Conservation (phyloP, 1,284 basidiomycete species). For the Melampsora occidentalis region DNA sequence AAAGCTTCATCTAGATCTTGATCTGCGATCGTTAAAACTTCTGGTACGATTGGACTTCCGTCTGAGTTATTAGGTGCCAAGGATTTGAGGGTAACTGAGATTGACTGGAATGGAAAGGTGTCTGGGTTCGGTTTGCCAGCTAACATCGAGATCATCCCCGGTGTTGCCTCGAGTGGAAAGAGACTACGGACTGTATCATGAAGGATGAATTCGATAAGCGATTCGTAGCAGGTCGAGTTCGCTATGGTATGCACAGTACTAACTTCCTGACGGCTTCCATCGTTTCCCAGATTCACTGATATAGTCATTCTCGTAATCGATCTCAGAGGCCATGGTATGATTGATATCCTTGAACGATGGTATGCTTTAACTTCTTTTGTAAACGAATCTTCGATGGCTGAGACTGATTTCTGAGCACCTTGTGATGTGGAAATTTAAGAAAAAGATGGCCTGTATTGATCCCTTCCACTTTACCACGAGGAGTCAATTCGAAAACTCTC, state of each 20-base stretch:
- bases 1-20: slow-evolving; percentile 49
- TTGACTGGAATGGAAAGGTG: slow-evolving; percentile 80
- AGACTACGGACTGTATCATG: slow-evolving; percentile 61
- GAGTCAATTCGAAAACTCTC: too few species aligned
- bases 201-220: neutral
- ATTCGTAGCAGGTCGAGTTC: too few species aligned
- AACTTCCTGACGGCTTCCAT: slow-evolving; percentile 43
- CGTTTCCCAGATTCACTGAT: slow-evolving; percentile 31
- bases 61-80: neutral
- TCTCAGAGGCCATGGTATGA: neutral
- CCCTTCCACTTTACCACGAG: too few species aligned
- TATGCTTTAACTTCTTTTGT: too few species aligned
- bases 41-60: neutral
- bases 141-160: slow-evolving; percentile 78
- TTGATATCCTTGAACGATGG: neutral
- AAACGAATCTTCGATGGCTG: too few species aligned
- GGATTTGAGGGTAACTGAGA: slow-evolving; percentile 61
- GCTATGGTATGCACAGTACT: slow-evolving; percentile 5
- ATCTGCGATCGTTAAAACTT: slow-evolving; percentile 46
- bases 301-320: slow-evolving; percentile 34
- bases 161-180: slow-evolving; percentile 70
- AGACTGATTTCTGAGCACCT: too few species aligned
- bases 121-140: slow-evolving; percentile 73
- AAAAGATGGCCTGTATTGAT: too few species aligned
- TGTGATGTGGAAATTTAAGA: too few species aligned